Conservation (phyloP, 2,329 filamentous ascomycete genomes). For the Basipetospora chlamydospora region DNA sequence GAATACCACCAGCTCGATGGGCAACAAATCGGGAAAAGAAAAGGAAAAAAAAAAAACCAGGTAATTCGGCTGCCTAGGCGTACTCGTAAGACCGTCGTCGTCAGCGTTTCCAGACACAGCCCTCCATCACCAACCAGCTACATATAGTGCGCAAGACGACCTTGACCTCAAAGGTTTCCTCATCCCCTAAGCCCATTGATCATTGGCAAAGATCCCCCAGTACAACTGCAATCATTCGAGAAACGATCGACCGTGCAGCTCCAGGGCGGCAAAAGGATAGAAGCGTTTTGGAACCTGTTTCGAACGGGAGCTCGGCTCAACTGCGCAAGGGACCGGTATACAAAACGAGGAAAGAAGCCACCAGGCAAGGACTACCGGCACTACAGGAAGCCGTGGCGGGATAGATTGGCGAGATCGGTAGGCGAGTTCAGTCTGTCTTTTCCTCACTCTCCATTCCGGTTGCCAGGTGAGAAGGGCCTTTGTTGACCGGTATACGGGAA, state of each 20-base stretch:
- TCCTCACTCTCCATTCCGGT: not conserved
- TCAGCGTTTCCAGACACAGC: not conserved
- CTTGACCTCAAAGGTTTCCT: no score
- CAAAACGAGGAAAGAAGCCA: not conserved
- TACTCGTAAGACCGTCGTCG: conserved; percentile 3
- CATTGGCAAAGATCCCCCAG: no score
- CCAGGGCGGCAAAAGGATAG: not conserved
- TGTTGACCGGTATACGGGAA: not conserved
- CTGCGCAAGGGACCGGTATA: not conserved
- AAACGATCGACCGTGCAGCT: conserved; percentile 3
- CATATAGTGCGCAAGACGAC: no score
- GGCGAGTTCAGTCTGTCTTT: no score
- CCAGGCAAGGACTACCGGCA: not conserved
- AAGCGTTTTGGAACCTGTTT: conserved; percentile 5
- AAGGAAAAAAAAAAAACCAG: no score
- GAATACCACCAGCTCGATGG: no score
- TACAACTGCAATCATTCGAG: no score
- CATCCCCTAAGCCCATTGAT: no score
- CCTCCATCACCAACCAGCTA: no score
- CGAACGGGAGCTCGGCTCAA: not conserved
- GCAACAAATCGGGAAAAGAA: no score
- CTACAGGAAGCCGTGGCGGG: not conserved
- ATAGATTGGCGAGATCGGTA: no score
- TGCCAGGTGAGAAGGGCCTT: not conserved
- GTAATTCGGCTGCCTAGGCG: conserved; percentile 2